Base-by-base conservation (phyloP, 306 rosid species). In the Quercus rubra region DNA sequence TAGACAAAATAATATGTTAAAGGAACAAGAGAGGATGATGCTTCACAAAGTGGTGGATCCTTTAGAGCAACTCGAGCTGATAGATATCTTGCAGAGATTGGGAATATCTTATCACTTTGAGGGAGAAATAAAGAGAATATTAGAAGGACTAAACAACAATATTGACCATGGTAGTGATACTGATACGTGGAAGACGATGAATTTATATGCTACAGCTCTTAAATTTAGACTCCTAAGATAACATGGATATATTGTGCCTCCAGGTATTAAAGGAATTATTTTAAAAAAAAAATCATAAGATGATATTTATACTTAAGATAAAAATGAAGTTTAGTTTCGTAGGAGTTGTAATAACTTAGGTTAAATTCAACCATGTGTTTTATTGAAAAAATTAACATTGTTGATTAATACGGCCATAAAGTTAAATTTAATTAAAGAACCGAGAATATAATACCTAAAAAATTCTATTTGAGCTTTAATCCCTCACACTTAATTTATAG, bases 91-190 rank as follows among this genome's bases (percentile, higher is more conserved):
- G 56, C 81, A 84, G 21, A 79, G 84, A 73, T 80, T 87, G 52
- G 90, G 90, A 70, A 2, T 87, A 10, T 83, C 81, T 61, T 70
- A 84, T 56, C 86, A 84, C 74, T 87, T 84, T 55, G 76, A 79
- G 6, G 15, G 35, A 2, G 76, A 87, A 66, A 79, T 79, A 21
- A 49, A 35, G 13, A 70, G 56, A 0, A 49, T 73, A 23, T 58
- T 84, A n/a, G 35, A 68, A 18, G 25, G 12, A 25, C 11, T 31
- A 2, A 27, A 31, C 46, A 4, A 31, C 33, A 6, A 7, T 20
- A n/a, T 13, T 1, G 46, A 38, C 0, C 21, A 17, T 75, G 27
- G 46, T 6, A 4, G 66, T 30, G 31, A 30, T 30, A 30, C 31
- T 51, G 35, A 55, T 2, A 52, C 2, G 1, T 51, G 21, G 73